Evolutionary conservation across 1,284 basidiomycete species (phyloP).

Genomic region (Marasmius tenuissimus): DNA sequence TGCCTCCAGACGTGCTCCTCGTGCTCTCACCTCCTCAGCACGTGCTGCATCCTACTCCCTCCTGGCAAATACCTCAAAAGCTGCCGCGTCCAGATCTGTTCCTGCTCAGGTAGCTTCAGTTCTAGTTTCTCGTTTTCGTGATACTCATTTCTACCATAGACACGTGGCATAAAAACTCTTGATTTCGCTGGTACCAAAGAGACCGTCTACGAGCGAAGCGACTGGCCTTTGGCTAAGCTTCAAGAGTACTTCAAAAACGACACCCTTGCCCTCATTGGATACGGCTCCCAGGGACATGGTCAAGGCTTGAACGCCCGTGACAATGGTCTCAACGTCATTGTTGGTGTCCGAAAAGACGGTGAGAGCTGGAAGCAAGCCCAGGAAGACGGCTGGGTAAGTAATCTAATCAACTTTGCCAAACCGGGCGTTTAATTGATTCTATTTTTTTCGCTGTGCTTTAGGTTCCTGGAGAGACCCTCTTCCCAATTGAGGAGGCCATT

Average conservation of each 20-base stretch:
- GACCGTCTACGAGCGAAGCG: conserved; percentile 94
- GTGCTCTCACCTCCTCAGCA: conserved; percentile 43
- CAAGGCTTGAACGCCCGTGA: conserved; percentile 99
- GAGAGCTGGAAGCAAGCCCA: conserved; percentile 96
- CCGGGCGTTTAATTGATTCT: conserved; percentile 1
- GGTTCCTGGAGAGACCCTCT: conserved; percentile 96
- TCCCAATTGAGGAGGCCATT: conserved; percentile 98
- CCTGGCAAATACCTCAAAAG: conserved; percentile 52
- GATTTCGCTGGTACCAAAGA: conserved; percentile 97
- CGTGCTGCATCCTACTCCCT: conserved; percentile 74
- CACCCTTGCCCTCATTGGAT: conserved; percentile 97
- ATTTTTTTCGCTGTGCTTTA: conserved; percentile 25
- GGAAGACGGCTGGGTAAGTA: conserved; percentile 92
- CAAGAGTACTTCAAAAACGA: conserved; percentile 99
- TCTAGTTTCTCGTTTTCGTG: conserved; percentile 17
- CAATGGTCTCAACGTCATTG: conserved; percentile 97
- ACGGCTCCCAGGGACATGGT: conserved; percentile 99
- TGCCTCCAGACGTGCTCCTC: conserved; percentile 58
- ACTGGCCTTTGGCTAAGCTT: conserved; percentile 98
- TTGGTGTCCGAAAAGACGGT: conserved; percentile 97
- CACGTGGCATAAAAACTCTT: conserved; percentile 92
- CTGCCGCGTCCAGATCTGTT: conserved; percentile 30
- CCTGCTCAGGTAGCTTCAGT: conserved; percentile 42
- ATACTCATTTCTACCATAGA: conserved; percentile 16
- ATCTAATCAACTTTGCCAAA: neutral